Conservation (phyloP, 306 rosid species). For the Glycyrrhiza uralensis region DNA sequence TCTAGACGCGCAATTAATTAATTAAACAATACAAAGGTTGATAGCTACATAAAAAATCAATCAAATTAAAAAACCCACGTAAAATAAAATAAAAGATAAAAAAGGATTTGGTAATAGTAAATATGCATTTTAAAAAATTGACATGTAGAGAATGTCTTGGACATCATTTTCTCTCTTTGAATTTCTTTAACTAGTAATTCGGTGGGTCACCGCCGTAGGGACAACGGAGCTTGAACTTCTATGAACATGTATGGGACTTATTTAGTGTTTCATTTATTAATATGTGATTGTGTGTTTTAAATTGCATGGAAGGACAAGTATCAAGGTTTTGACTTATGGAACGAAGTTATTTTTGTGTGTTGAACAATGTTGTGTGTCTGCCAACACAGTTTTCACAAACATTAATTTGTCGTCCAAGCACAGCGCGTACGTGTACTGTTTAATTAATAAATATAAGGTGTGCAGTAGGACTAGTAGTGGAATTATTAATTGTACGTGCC, state of each 20-base stretch:
- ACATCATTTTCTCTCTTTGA: not conserved
- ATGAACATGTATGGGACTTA: conserved; percentile 23
- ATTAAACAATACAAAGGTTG: conserved; percentile 15
- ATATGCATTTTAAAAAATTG: conserved; percentile 9
- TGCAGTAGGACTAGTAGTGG: not conserved
- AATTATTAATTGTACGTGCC: not conserved
- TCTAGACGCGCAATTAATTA: conserved; percentile 24
- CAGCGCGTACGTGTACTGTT: no score
- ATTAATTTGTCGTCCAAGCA: conserved; percentile 15
- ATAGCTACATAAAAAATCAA: not conserved
- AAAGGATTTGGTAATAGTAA: not conserved
- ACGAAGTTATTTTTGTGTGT: conserved; percentile 38
- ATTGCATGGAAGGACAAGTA: conserved; percentile 44
- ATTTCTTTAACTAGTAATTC: not conserved
- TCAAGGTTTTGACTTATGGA: conserved; percentile 80
- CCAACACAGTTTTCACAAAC: conserved; percentile 26
- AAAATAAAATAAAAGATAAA: not conserved
- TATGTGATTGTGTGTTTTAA: conserved; percentile 6
- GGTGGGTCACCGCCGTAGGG: conserved; percentile 58
- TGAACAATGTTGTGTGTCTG: conserved; percentile 35
- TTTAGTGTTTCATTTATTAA: conserved; percentile 31
- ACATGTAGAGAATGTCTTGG: conserved; percentile 41
- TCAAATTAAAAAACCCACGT: not conserved
- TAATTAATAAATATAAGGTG: not conserved
- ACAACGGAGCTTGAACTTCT: conserved; percentile 63